A percentile compares a stretch with the other conserved stretches of the same genome.
Conservation (phyloP, 768 basidiomycete genomes). For the Tricholoma hemisulphureum region DNA sequence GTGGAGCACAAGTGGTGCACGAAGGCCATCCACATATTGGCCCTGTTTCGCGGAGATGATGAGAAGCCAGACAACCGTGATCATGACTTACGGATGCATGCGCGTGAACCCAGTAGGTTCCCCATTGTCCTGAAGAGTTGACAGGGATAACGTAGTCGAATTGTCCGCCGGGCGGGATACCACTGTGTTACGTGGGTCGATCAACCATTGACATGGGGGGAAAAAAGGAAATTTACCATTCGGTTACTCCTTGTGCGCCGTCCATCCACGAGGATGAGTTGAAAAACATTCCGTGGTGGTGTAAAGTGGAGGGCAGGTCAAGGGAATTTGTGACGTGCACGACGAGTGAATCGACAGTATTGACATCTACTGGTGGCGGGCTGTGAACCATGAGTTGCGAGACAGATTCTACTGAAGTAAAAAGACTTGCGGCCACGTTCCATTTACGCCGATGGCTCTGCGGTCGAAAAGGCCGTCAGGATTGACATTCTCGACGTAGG, state of each 20-base stretch:
- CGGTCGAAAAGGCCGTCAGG: conserved; percentile 82
- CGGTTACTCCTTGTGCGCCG: conserved; percentile 77
- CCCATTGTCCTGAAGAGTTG: conserved; percentile 66
- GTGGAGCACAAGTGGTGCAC: conserved; percentile 82
- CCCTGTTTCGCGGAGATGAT: conserved; percentile 42
- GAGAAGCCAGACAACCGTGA: not conserved
- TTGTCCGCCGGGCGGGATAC: conserved; percentile 70
- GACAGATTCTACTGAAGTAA: not conserved
- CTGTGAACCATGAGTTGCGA: conserved; percentile 42
- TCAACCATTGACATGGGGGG: not conserved
- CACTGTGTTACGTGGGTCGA: conserved; percentile 39
- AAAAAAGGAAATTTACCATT: conserved; percentile 58
- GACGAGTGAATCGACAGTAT: conserved; percentile 66
- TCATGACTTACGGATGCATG: conserved; percentile 49
- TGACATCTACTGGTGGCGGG: conserved; percentile 78
- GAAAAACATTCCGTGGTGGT: conserved; percentile 97
- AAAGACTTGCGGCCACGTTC: conserved; percentile 83
- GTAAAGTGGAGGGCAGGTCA: conserved; percentile 65
- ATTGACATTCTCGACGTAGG: conserved; percentile 74
- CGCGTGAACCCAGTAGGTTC: conserved; percentile 80
- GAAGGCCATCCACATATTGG: conserved; percentile 91
- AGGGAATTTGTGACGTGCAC: conserved; percentile 78
- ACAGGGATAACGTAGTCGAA: conserved; percentile 77
- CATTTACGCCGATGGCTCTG: conserved; percentile 83
- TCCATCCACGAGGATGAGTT: conserved; percentile 87